These are phyloP conservation scores for Apiotrichum veenhuisii DNA, from an alignment of 1,284 basidiomycete genomes.

Conservation along the genomic window DNA sequence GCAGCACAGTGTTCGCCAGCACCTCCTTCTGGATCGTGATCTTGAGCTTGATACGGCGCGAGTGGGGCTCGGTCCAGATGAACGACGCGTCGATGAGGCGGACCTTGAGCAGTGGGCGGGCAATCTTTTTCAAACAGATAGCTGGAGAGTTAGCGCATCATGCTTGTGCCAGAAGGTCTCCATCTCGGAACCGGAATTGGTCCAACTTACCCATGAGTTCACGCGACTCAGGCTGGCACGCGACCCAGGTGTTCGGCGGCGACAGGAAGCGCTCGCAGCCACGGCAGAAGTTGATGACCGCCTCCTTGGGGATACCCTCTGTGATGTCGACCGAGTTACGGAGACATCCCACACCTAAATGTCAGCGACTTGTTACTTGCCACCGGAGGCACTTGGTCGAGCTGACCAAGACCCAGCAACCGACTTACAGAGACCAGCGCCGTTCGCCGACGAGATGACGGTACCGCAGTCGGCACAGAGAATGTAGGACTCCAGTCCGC, in stretches of 20 bases:
- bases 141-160: slow-evolving; percentile 47
- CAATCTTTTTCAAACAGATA: slow-evolving; percentile 88
- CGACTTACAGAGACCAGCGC: slow-evolving; percentile 77
- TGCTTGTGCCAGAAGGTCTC: too few species aligned
- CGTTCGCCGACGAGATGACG: slow-evolving; percentile 81
- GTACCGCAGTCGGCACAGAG: slow-evolving; percentile 60
- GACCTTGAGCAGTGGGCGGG: slow-evolving; percentile 82
- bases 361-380: background rate
- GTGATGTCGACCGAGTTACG: slow-evolving; percentile 83
- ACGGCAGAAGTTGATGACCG: slow-evolving; percentile 86
- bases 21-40: slow-evolving; percentile 99
- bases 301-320: slow-evolving; percentile 97
- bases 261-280: slow-evolving; percentile 96
- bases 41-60: slow-evolving; percentile 86
- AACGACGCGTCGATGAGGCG: slow-evolving; percentile 95
- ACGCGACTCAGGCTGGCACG: slow-evolving; percentile 82
- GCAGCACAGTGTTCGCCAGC: slow-evolving; percentile 88
- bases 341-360: slow-evolving; percentile 38
- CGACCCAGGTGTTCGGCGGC: slow-evolving; percentile 82
- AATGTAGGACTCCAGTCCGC: slow-evolving; percentile 46
- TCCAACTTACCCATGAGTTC: slow-evolving; percentile 67
- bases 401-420: slow-evolving; percentile 53
- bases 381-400: background rate
- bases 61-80: slow-evolving; percentile 99
- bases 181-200: background rate